A percentile compares a stretch with the other conserved stretches of the same genome.
These are phyloP conservation scores for Vitis vinifera DNA, from an alignment of 164 flowering plant species.

Conservation along the genomic window ASM3070453v1 NC_081814.1:3663501-3664000, in stretches of 20 bases:
- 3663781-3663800: slow-evolving; percentile 23
- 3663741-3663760: slow-evolving; percentile 34
- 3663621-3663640: not conserved
- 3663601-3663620: not conserved
- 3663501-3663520: slow-evolving; percentile 30
- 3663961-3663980: slow-evolving; percentile 3
- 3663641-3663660: slow-evolving; percentile 21
- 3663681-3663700: slow-evolving; percentile 22
- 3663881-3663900: slow-evolving; percentile 9
- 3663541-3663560: slow-evolving; percentile 17
- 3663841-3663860: slow-evolving; percentile 16
- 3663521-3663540: slow-evolving; percentile 5
- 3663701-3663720: slow-evolving; percentile 8
- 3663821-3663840: slow-evolving; percentile 14
- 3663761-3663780: slow-evolving; percentile 33
- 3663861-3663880: slow-evolving; percentile 9
- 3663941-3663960: slow-evolving; percentile 15
- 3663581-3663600: not conserved
- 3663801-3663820: slow-evolving; percentile 33
- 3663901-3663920: not conserved
- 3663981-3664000: not conserved
- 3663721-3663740: slow-evolving; percentile 19
- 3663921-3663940: not conserved
- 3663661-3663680: slow-evolving; percentile 22
- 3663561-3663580: not conserved